A percentile compares a stretch with the other conserved stretches of the same genome.
Conservation (phyloP, 768 basidiomycete species). For the Guyanaporus albipodus region DNA sequence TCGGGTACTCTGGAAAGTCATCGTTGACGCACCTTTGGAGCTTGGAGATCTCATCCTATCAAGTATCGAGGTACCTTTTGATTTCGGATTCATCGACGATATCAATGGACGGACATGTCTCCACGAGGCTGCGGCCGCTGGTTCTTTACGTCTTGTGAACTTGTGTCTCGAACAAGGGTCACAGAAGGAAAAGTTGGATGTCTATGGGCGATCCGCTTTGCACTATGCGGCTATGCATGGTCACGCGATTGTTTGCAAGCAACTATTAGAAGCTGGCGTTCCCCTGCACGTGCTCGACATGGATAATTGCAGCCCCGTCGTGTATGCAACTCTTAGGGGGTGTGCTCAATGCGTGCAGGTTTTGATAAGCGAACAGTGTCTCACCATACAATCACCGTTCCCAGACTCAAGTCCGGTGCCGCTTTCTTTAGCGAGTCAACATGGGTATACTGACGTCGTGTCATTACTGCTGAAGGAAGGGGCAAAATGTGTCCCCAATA, state of each 20-base stretch:
- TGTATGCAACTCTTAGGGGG: slow-evolving; percentile 89
- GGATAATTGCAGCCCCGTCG: slow-evolving; percentile 91
- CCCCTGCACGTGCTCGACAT: slow-evolving; percentile 73
- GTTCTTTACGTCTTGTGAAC: slow-evolving; percentile 69
- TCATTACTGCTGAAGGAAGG: slow-evolving; percentile 72
- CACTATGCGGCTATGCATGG: slow-evolving; percentile 98
- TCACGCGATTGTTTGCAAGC: slow-evolving; percentile 68
- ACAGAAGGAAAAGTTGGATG: slow-evolving; percentile 70
- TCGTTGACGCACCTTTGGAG: slow-evolving; percentile 73
- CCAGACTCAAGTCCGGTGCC: slow-evolving; percentile 73
- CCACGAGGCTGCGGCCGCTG: slow-evolving; percentile 89
- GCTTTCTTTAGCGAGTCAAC: slow-evolving; percentile 85
- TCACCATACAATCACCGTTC: slow-evolving; percentile 55
- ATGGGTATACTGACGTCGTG: slow-evolving; percentile 83
- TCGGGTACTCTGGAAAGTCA: slow-evolving; percentile 93
- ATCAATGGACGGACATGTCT: slow-evolving; percentile 95
- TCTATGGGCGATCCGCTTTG: slow-evolving; percentile 88
- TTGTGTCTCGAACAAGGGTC: slow-evolving; percentile 76
- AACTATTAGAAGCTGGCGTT: slow-evolving; percentile 65
- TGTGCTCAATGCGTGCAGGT: slow-evolving; percentile 77
- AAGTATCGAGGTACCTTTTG: slow-evolving; percentile 65
- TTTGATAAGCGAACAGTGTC: slow-evolving; percentile 70
- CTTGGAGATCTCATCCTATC: slow-evolving; percentile 72
- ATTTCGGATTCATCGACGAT: slow-evolving; percentile 91
- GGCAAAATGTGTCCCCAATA: slow-evolving; percentile 77